A percentile compares a stretch with the other conserved stretches of the same genome.
Evolutionary conservation across 2,329 filamentous ascomycete species (phyloP).

Genomic region (Ilyonectria destructans): DNA sequence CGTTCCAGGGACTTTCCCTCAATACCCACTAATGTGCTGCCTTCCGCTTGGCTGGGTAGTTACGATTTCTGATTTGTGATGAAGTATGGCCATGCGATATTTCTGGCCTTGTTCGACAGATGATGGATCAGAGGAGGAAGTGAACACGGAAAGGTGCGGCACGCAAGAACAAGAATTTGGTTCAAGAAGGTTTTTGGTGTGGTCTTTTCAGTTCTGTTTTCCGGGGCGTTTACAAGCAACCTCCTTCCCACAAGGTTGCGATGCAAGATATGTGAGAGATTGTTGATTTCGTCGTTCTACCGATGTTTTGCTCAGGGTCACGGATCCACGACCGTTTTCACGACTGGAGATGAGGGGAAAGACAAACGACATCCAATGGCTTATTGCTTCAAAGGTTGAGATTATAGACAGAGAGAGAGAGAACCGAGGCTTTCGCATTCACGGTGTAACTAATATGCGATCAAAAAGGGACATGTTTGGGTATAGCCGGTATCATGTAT

Average conservation of each 20-base stretch:
- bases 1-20: conserved; percentile 82
- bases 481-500: conserved; percentile 54
- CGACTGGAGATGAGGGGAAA: conserved; percentile 43
- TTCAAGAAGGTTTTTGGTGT: conserved; percentile 30
- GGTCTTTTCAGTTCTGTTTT: conserved; percentile 38
- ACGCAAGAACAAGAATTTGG: conserved; percentile 33
- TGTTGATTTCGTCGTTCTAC: conserved; percentile 41
- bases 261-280: conserved; percentile 39
- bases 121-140: conserved; percentile 26
- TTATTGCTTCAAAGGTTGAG: conserved; percentile 53
- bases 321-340: conserved; percentile 45
- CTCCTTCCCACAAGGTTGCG: conserved; percentile 27
- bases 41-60: conserved; percentile 26
- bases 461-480: conserved; percentile 54
- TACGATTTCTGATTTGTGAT: conserved; percentile 14
- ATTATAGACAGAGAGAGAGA: conserved; percentile 58
- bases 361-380: conserved; percentile 48
- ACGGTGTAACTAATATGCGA: conserved; percentile 58
- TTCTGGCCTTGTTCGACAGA: conserved; percentile 19
- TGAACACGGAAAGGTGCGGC: conserved; percentile 26
- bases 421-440: conserved; percentile 48
- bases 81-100: conserved; percentile 8
- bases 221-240: conserved; percentile 43
- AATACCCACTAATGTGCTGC: conserved; percentile 68
- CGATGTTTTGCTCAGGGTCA: conserved; percentile 47